These are phyloP conservation scores for Solanum sitiens DNA, from an alignment of 257 asterid genomes.

Conservation along the genomic window DNA sequence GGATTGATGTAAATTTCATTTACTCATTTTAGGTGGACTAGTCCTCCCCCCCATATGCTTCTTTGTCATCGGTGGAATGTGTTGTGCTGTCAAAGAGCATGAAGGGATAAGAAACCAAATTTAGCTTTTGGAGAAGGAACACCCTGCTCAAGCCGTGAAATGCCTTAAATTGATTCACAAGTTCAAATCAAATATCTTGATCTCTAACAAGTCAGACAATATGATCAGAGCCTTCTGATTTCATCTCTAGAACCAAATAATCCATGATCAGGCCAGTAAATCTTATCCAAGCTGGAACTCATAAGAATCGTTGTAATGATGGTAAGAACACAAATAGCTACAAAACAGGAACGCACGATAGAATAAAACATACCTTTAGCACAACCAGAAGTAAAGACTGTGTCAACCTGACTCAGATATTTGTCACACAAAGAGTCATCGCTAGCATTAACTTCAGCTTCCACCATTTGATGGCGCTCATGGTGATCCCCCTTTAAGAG, in stretches of 20 bases:
- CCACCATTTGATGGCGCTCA: constrained; percentile 39
- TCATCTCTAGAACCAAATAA: not conserved
- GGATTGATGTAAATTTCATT: not conserved
- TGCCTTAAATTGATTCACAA: not conserved
- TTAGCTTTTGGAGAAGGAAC: not conserved
- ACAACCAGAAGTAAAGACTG: constrained; percentile 51
- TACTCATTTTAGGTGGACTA: not conserved
- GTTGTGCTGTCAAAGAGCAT: not conserved
- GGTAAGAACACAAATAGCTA: not conserved
- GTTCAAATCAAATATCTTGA: not conserved
- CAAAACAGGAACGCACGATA: not conserved
- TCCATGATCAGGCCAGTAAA: not conserved
- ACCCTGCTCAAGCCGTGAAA: not conserved
- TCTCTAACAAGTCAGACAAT: not conserved
- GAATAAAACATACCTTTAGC: constrained; percentile 36
- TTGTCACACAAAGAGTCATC: constrained; percentile 43
- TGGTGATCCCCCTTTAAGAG: constrained; percentile 43
- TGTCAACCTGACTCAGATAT: constrained; percentile 47
- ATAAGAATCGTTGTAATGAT: not conserved
- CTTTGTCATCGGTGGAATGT: not conserved
- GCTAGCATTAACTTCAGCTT: constrained; percentile 33
- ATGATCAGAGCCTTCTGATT: not conserved
- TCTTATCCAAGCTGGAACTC: not conserved
- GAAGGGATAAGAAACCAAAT: not conserved
- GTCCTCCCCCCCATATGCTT: not conserved